Base-by-base conservation (phyloP, 2,329 filamentous ascomycete genomes). In the Ceratocystis eucalypticola region DNA sequence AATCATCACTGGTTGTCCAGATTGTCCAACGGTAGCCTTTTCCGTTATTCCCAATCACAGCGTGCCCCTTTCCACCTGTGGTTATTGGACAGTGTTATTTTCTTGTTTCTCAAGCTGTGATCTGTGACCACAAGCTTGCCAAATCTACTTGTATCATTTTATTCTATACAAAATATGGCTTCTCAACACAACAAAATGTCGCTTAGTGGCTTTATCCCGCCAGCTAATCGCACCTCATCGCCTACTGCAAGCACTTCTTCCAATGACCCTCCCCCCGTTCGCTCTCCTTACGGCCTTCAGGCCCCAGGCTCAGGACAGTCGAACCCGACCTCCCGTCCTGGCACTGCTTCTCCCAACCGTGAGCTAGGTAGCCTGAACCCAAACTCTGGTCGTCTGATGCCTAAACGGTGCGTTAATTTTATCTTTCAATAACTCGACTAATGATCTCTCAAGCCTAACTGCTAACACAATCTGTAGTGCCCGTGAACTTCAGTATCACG, bases 341-440 rank as follows among this genome's bases (percentile, higher is more conserved):
- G 92, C 80, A 86, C 91, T 80, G 92, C 92, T 75, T 99, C 94
- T 82, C 94, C 94, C 72, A 96, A 92, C 77, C 92, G 96, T 79
- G 94, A 97, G 71, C 84, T 91, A 74, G 77, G 79, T 57, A 33
- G 55, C 50, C 37, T 68, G 28, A 62, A 63, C 45, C 66, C 62
- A n/a, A 85, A 87, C 67, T 86, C 84, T 66, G 78, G 82, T 74
- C 84, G 93, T 72, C 80, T 97, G 68, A 96, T 89, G 77, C 91
- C 91, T 69, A 97, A 97, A 80, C 87, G 94, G 91, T 96, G 84
- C 74, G 86, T 79, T 67, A 70, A 71, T 41, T 41, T 41, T 15
- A 4, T 4, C 10, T 41, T 41, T 12, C 4, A 41, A 41, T 41
- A 15, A 41, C 10, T 4, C 1, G 10, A 41, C 37, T 41, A 41